Evolutionary conservation across 805 yeast genomes (phyloP).

Genomic region (Metschnikowia henanensis): DNA sequence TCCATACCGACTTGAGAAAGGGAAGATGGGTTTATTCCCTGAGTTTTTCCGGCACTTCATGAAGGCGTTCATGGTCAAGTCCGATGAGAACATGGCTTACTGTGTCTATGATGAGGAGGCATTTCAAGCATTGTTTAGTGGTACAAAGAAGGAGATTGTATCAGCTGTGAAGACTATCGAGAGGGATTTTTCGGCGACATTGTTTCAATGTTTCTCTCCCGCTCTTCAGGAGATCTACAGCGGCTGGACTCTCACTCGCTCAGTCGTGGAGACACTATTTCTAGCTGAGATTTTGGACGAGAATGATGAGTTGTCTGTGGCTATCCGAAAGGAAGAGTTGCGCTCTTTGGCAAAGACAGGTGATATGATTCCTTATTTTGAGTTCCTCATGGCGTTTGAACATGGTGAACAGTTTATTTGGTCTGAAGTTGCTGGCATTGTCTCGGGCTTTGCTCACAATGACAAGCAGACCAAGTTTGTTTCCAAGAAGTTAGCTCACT

Average conservation of each 20-base stretch:
- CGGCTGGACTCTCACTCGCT: background rate
- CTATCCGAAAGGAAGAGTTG: background rate
- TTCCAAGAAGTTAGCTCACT: background rate
- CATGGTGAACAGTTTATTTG: background rate
- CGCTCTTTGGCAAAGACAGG: background rate
- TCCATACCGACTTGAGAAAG: slow-evolving; percentile 1
- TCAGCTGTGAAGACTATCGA: background rate
- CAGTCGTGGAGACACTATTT: background rate
- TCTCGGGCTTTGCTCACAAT: background rate
- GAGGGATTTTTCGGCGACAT: background rate
- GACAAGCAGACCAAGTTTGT: background rate
- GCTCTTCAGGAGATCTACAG: background rate
- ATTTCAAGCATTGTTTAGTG: background rate
- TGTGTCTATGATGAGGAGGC: background rate
- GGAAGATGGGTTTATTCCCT: slow-evolving; percentile 1
- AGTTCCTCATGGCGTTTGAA: background rate
- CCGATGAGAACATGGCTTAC: background rate
- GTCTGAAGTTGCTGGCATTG: background rate
- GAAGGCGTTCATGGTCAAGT: background rate
- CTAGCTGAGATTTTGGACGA: background rate
- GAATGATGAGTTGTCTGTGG: background rate
- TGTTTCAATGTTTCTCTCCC: background rate
- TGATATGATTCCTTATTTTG: background rate
- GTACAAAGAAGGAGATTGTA: background rate
- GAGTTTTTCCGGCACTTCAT: slow-evolving; percentile 1